Conservation (phyloP, 768 basidiomycete genomes). For the Psilocybe tampanensis region DNA sequence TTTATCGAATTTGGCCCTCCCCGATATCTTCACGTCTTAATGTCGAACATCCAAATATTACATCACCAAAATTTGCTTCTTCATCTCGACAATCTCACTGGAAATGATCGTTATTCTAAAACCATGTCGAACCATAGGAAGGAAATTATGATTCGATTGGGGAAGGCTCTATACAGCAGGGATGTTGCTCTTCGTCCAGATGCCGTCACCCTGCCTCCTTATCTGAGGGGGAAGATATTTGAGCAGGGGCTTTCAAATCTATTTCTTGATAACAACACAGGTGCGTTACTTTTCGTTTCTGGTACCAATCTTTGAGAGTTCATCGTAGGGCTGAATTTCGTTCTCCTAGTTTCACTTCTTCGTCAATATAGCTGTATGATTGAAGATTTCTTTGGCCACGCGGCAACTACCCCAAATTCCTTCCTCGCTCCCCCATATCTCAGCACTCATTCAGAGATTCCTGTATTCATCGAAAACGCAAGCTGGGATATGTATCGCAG, state of each 20-base stretch:
- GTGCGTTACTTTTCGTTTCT: not conserved
- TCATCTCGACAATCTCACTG: not conserved
- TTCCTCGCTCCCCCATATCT: not conserved
- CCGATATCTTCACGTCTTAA: not conserved
- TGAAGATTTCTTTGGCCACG: not conserved
- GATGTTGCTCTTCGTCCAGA: not conserved
- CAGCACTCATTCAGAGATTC: not conserved
- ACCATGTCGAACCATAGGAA: not conserved
- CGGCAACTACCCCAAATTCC: not conserved
- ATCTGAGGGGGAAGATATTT: not conserved
- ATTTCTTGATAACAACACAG: not conserved
- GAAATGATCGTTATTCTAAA: not conserved
- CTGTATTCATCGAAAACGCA: not conserved
- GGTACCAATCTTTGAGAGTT: not conserved
- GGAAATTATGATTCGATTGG: not conserved
- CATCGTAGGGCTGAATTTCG: not conserved
- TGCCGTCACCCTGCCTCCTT: not conserved
- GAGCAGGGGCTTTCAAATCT: not conserved
- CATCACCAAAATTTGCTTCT: not conserved
- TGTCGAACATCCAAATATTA: not conserved
- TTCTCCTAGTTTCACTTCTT: not conserved
- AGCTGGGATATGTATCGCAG: constrained; percentile 3
- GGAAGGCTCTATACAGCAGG: not conserved
- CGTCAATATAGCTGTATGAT: not conserved
- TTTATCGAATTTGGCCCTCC: not conserved